A percentile compares a stretch with the other conserved stretches of the same genome.
Evolutionary conservation across 495 filamentous ascomycete species (phyloP).

Genomic region (Delitschia confertaspora): DNA sequence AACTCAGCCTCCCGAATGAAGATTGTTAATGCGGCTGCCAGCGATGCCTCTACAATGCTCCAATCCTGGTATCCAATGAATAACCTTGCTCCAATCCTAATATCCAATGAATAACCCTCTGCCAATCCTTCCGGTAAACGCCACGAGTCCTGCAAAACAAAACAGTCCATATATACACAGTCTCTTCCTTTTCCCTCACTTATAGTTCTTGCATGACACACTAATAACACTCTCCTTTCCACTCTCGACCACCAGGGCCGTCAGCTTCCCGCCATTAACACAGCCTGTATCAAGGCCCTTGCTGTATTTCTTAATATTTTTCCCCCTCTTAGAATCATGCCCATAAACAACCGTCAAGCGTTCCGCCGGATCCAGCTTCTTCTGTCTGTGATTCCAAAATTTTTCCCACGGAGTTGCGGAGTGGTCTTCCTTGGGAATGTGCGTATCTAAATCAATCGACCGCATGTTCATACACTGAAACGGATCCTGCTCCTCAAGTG

Average conservation of each 20-base stretch:
- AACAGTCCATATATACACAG: too few relatives aligned
- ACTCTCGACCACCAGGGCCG: slow-evolving; percentile 62
- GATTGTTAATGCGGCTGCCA: too few relatives aligned
- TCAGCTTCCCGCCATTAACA: slow-evolving; percentile 61
- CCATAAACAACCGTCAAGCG: slow-evolving; percentile 66
- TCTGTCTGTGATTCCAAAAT: slow-evolving; percentile 53
- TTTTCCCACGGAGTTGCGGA: slow-evolving; percentile 60
- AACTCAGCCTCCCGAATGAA: too few relatives aligned
- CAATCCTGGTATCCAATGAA: too few relatives aligned
- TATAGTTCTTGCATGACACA: slow-evolving; percentile 25
- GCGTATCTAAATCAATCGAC: slow-evolving; percentile 55
- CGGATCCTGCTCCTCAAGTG: slow-evolving; percentile 66
- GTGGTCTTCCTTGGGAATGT: slow-evolving; percentile 49
- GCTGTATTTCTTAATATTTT: slow-evolving; percentile 59
- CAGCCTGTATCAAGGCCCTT: slow-evolving; percentile 83
- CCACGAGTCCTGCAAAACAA: too few relatives aligned
- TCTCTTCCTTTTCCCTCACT: too few relatives aligned
- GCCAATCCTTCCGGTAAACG: too few relatives aligned
- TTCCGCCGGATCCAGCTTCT: slow-evolving; percentile 27
- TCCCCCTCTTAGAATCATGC: slow-evolving; percentile 66
- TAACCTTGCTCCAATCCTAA: too few relatives aligned
- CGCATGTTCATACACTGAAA: slow-evolving; percentile 87
- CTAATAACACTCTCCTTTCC: slow-evolving; percentile 22
- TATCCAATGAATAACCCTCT: too few relatives aligned
- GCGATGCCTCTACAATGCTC: too few relatives aligned